Evolutionary conservation across 1,284 basidiomycete species (phyloP).

Genomic region (Exobasidium rhododendri): DNA sequence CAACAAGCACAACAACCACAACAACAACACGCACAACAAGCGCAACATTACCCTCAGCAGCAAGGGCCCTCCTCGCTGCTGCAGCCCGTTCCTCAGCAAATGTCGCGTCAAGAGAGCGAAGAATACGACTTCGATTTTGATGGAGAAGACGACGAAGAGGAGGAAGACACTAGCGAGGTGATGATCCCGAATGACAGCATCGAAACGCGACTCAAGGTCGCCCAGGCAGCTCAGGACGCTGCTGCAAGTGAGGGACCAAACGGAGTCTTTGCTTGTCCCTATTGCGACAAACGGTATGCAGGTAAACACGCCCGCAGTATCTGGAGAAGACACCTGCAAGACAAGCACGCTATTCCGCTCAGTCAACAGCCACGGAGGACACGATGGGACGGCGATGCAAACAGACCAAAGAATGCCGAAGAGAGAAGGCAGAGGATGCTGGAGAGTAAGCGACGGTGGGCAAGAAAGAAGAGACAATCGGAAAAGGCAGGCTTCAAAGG

Average conservation of each 20-base stretch:
- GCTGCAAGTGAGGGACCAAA: conserved; percentile 8
- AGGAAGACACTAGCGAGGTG: not conserved
- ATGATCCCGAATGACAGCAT: not conserved
- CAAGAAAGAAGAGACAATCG: conserved; percentile 57
- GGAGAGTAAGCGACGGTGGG: conserved; percentile 60
- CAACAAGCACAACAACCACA: too few relatives aligned
- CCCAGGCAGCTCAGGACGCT: conserved; percentile 6
- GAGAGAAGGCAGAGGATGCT: conserved; percentile 59
- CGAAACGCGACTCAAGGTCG: not conserved
- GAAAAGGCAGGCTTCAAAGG: conserved; percentile 38
- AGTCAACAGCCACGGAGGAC: conserved; percentile 59
- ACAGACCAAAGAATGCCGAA: conserved; percentile 59
- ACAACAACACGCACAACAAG: too few relatives aligned
- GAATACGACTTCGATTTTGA: not conserved
- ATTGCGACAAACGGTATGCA: conserved; percentile 59
- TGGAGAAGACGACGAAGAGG: conserved; percentile 4
- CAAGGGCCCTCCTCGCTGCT: not conserved
- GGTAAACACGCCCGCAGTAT: conserved; percentile 62
- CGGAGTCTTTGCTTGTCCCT: conserved; percentile 54
- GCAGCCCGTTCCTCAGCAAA: not conserved
- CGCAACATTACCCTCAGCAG: too few relatives aligned
- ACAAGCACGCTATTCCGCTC: conserved; percentile 62
- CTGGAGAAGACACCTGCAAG: conserved; percentile 61
- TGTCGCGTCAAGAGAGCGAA: not conserved
- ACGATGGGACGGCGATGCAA: conserved; percentile 61